These are phyloP conservation scores for Talaromyces sp. DNA, from an alignment of 2,329 filamentous ascomycete species.

Conservation along the genomic window DNA sequence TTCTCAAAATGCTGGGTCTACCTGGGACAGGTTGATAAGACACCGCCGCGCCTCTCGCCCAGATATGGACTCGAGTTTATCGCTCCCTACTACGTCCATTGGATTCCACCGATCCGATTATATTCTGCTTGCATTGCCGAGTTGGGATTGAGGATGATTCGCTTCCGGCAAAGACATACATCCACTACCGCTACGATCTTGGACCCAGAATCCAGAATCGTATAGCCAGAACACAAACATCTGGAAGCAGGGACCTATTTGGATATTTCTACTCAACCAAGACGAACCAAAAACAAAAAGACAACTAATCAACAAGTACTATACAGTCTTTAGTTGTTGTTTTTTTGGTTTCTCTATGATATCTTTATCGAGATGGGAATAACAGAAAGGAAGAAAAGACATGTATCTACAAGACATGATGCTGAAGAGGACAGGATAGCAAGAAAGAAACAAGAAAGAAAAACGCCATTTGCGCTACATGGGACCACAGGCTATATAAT, in stretches of 20 bases:
- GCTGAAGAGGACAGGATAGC: neutral
- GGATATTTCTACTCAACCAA: neutral
- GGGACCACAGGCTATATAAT: neutral
- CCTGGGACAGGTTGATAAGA: neutral
- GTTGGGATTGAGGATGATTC: neutral
- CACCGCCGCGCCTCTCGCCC: neutral
- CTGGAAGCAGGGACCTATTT: neutral
- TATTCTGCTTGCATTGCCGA: neutral
- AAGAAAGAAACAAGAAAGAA: neutral
- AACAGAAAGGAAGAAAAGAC: neutral
- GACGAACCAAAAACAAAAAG: neutral
- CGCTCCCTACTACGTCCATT: neutral
- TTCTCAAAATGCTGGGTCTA: no score
- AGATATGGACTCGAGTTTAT: neutral
- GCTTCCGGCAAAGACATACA: neutral
- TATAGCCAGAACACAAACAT: neutral
- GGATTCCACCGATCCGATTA: neutral
- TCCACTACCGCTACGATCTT: neutral
- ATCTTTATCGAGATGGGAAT: neutral
- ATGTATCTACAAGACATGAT: constrained; percentile 3
- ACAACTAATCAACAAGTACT: neutral
- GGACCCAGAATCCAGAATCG: neutral
- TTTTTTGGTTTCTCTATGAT: constrained; percentile 3
- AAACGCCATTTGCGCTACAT: neutral
- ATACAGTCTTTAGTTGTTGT: neutral